These are phyloP conservation scores for Nidularia pulvinata DNA, from an alignment of 768 basidiomycete genomes.

Conservation along the genomic window DNA sequence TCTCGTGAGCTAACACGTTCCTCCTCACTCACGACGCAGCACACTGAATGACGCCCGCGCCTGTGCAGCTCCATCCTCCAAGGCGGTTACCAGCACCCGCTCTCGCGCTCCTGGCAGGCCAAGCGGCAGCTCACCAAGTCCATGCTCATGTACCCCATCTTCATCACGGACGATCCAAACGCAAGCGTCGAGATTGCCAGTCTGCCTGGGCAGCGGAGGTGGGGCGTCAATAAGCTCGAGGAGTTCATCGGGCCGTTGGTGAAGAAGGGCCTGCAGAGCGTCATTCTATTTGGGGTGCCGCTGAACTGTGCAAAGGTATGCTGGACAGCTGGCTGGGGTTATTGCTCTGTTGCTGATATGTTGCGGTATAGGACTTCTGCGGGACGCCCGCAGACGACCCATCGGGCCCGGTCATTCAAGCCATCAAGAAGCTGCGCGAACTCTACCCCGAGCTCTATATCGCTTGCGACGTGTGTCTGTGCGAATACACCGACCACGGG, in stretches of 20 bases:
- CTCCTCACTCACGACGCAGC: background rate
- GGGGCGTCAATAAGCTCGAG: slow-evolving; percentile 95
- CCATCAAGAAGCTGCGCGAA: slow-evolving; percentile 74
- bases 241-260: slow-evolving; percentile 87
- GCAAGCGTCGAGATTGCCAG: slow-evolving; percentile 76
- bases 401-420: slow-evolving; percentile 89
- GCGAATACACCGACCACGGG: slow-evolving; percentile 98
- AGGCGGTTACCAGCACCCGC: slow-evolving; percentile 93
- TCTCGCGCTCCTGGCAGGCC: slow-evolving; percentile 87
- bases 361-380: slow-evolving; percentile 61
- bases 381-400: slow-evolving; percentile 93
- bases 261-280: slow-evolving; percentile 85
- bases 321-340: slow-evolving; percentile 6
- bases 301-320: slow-evolving; percentile 73
- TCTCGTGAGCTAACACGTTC: slow-evolving; percentile 32
- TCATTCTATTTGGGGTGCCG: slow-evolving; percentile 96
- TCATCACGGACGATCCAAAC: slow-evolving; percentile 93
- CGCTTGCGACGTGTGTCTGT: slow-evolving; percentile 96
- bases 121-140: slow-evolving; percentile 78
- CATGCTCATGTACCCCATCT: slow-evolving; percentile 99
- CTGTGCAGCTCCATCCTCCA: slow-evolving; percentile 68
- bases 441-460: slow-evolving; percentile 89
- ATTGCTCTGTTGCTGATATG: background rate
- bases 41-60: slow-evolving; percentile 17
- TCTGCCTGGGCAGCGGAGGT: slow-evolving; percentile 86